phyloP scores from a whole-genome alignment of 768 basidiomycete genomes.

The Galerina marginata region DNA sequence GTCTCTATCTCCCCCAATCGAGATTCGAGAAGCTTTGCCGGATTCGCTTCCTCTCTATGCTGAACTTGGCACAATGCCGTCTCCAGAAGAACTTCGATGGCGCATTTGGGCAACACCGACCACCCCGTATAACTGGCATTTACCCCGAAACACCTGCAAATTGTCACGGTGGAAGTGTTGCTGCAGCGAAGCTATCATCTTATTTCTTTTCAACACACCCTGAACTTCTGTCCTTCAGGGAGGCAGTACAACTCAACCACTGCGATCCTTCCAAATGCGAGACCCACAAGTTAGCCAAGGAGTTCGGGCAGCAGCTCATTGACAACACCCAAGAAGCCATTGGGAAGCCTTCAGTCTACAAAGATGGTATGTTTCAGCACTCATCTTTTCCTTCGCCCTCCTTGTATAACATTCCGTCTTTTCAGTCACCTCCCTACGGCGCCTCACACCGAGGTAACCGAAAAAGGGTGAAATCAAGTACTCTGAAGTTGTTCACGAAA shows the following conservation, averaged over 20 bases:
- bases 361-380: constrained; percentile 77
- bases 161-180: too few relatives aligned
- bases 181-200: too few relatives aligned
- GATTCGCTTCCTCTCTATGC: not conserved
- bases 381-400: constrained; percentile 4
- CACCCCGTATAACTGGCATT: not conserved
- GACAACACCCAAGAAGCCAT: constrained; percentile 91
- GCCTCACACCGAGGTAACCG: constrained; percentile 91
- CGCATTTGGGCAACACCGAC: not conserved
- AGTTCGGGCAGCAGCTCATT: constrained; percentile 94
- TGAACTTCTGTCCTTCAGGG: too few relatives aligned
- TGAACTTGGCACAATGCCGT: not conserved
- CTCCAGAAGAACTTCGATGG: not conserved
- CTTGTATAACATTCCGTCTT: constrained; percentile 13
- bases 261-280: constrained; percentile 84
- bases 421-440: constrained; percentile 97
- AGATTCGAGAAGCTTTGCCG: not conserved
- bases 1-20: not conserved
- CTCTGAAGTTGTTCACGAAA: constrained; percentile 93
- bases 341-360: constrained; percentile 86
- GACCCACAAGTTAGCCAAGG: constrained; percentile 93
- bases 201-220: too few relatives aligned
- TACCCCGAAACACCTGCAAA: too few relatives aligned
- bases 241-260: constrained; percentile 90
- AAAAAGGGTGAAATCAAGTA: constrained; percentile 95